These are phyloP conservation scores for Schizochytrium sp. DNA, from an alignment of 108 stramenopile species.

Conservation along the genomic window DNA sequence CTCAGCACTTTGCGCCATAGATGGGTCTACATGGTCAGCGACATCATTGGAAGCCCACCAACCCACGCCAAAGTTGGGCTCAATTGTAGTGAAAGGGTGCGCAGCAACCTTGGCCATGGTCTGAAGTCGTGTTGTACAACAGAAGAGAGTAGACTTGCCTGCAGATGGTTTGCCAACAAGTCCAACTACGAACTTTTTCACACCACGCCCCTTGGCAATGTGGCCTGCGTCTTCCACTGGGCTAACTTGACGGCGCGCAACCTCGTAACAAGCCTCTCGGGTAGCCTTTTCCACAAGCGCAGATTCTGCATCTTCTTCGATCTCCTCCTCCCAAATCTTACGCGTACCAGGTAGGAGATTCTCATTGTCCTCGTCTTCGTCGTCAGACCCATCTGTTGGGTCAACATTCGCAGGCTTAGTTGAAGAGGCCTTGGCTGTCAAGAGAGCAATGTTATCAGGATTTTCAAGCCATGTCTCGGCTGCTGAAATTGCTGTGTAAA, in stretches of 20 bases:
- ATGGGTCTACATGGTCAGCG: slow-evolving; percentile 69
- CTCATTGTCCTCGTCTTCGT: slow-evolving; percentile 8
- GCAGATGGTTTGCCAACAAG: slow-evolving; percentile 66
- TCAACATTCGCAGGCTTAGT: background rate
- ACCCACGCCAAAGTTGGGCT: slow-evolving; percentile 88
- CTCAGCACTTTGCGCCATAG: background rate
- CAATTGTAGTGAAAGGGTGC: slow-evolving; percentile 92
- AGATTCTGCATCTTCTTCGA: background rate
- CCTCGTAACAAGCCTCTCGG: background rate
- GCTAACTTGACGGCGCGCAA: background rate
- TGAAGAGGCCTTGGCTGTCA: background rate
- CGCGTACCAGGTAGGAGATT: slow-evolving; percentile 36
- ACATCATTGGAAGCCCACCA: slow-evolving; percentile 78
- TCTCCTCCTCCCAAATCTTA: slow-evolving; percentile 22
- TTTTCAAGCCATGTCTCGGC: slow-evolving; percentile 46
- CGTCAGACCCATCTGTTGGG: background rate
- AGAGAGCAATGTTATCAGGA: background rate
- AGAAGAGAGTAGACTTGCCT: slow-evolving; percentile 89
- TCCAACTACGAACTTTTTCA: slow-evolving; percentile 33
- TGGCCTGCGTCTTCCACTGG: slow-evolving; percentile 35
- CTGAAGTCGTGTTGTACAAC: slow-evolving; percentile 63
- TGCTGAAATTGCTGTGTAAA: slow-evolving; percentile 46
- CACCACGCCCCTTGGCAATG: slow-evolving; percentile 29
- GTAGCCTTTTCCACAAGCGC: background rate
- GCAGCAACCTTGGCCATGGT: slow-evolving; percentile 86